phyloP scores from a whole-genome alignment of 345 rosid species.

The Populus simonii region DNA sequence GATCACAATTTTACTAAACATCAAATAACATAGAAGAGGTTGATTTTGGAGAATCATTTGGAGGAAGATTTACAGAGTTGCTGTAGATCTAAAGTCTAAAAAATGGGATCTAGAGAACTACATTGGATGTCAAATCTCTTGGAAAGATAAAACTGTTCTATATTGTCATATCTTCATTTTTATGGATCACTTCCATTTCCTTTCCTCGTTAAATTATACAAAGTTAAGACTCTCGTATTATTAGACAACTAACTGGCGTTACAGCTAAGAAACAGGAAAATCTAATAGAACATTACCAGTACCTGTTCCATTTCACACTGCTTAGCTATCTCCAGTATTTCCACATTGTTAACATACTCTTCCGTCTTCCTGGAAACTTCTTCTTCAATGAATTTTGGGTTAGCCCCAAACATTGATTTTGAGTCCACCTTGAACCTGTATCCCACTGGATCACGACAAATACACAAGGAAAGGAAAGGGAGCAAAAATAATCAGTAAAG shows the following conservation, averaged over 20 bases:
- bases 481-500: neutral
- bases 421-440: constrained; percentile 47
- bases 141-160: neutral
- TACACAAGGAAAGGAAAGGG: neutral
- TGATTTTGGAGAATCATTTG: too few relatives aligned
- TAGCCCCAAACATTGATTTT: constrained; percentile 40
- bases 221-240: too few relatives aligned
- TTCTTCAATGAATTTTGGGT: constrained; percentile 37
- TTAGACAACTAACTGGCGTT: neutral
- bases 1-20: neutral
- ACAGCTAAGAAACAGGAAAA: neutral
- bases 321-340: constrained; percentile 30
- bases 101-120: too few relatives aligned
- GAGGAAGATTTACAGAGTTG: too few relatives aligned
- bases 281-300: neutral
- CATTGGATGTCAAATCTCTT: too few relatives aligned
- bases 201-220: too few relatives aligned
- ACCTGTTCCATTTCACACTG: constrained; percentile 43
- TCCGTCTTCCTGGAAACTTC: constrained; percentile 41
- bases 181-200: too few relatives aligned
- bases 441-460: constrained; percentile 43
- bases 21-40: too few relatives aligned
- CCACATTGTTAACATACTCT: constrained; percentile 39
- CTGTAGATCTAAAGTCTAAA: too few relatives aligned
- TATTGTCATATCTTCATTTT: too few relatives aligned